Base-by-base conservation (phyloP, 768 basidiomycete species). In the Psilocybe subaeruginosa region DNA sequence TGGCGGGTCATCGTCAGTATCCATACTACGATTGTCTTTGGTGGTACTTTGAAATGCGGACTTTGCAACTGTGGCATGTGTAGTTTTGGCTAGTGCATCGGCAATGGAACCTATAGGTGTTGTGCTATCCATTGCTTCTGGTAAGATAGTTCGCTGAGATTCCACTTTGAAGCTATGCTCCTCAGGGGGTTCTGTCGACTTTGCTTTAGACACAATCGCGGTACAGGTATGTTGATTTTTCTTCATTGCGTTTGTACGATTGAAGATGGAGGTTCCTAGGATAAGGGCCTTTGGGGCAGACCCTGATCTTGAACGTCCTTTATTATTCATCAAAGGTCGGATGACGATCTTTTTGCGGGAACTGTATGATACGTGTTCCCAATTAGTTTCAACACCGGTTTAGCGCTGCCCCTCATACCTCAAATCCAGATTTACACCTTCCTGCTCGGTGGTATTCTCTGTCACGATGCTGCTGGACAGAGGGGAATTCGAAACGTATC, bases 291-390 rank as follows among this genome's bases (percentile, higher is more conserved):
- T 60, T 8, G 33, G 7, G 12, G 59, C 7, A 27, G 31, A 23
- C 12, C 43, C 47, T n/a, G 53, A 23, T 35, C 11, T 17, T 17
- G 16, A 4, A 5, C n/a, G 30, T 16, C 14, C n/a, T 45, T 39
- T 43, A 7, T 43, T 39, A 8, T 47, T 49, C 46, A 35, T 9
- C 7, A n/a, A 19, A 19, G 62, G 54, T 9, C 41, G 58, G 30
- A 64, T 64, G 8, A 64, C 56, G 33, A 64, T 64, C 31, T 61
- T 64, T 29, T 54, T 60, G 27, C 63, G 59, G 4, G 55, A 60
- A 39, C 63, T 64, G 16, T 27, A 39, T 39, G 3, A 8, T 16
- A 23, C 37, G 11, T 17, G 23, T 16, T 1, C 17, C 12, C 23
- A 17, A 43, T 53, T 27, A 46, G 30, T 37, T 33, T 31, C 8